phyloP scores from a whole-genome alignment of 2,329 filamentous ascomycete genomes.

The Lecanicillium sp. region DNA sequence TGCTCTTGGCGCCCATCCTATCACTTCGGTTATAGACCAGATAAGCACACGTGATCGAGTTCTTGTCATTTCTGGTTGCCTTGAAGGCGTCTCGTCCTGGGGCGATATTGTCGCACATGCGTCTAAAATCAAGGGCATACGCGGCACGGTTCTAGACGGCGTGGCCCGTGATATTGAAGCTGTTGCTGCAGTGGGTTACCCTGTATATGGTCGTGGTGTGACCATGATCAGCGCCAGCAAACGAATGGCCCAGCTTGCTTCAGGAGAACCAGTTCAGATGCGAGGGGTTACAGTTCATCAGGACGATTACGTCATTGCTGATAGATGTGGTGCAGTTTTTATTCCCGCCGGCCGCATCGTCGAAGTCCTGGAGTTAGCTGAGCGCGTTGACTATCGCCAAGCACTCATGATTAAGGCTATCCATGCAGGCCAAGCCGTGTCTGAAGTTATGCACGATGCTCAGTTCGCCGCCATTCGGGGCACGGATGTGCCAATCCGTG shows the following conservation, averaged over 20 bases:
- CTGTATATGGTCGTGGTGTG: conserved; percentile 27
- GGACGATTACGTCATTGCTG: conserved; percentile 18
- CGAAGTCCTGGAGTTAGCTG: conserved; percentile 14
- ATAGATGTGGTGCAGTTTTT: conserved; percentile 17
- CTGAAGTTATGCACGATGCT: conserved; percentile 3
- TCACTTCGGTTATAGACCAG: conserved; percentile 16
- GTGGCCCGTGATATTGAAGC: conserved; percentile 29
- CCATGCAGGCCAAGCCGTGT: neutral
- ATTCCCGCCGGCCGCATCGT: conserved; percentile 13
- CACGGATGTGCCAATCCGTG: conserved; percentile 13
- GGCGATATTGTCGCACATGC: conserved; percentile 19
- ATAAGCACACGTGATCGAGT: conserved; percentile 14
- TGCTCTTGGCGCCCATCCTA: conserved; percentile 6
- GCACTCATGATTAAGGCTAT: conserved; percentile 13
- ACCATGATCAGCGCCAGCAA: conserved; percentile 28
- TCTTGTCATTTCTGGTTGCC: conserved; percentile 15
- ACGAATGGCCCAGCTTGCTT: conserved; percentile 15
- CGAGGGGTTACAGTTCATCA: conserved; percentile 16
- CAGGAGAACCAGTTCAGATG: conserved; percentile 14
- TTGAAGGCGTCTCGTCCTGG: conserved; percentile 18
- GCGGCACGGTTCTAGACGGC: conserved; percentile 27
- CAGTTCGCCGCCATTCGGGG: conserved; percentile 12
- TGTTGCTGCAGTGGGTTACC: conserved; percentile 28
- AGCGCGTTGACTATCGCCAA: conserved; percentile 14
- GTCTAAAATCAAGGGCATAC: conserved; percentile 20